Conservation (phyloP, 1,284 basidiomycete genomes). For the Hemileia vastatrix region DNA sequence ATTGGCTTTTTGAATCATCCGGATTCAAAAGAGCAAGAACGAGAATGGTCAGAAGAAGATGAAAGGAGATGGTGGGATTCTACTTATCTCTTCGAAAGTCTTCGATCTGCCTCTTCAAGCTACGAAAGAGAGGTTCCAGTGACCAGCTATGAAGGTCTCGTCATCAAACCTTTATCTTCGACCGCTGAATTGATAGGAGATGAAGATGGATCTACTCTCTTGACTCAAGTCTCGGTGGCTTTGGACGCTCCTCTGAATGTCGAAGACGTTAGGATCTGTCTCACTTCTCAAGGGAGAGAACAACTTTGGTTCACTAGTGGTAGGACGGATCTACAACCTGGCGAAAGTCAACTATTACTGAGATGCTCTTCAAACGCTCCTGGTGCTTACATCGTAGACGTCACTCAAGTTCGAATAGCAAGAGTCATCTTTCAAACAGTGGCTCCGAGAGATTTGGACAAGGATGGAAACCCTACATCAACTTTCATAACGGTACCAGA, state of each 20-base stretch:
- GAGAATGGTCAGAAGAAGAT: neutral
- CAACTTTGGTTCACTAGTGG: conserved; percentile 35
- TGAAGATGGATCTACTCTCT: conserved; percentile 32
- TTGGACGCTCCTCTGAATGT: conserved; percentile 28
- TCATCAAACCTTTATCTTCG: neutral
- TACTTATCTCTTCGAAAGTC: conserved; percentile 24
- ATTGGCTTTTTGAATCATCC: too few relatives aligned
- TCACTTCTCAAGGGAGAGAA: conserved; percentile 26
- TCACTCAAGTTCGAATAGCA: conserved; percentile 35
- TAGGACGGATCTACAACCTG: conserved; percentile 26
- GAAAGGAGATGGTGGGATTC: conserved; percentile 24
- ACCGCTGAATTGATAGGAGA: neutral
- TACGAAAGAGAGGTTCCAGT: conserved; percentile 33
- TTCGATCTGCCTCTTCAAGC: conserved; percentile 24
- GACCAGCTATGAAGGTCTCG: conserved; percentile 28
- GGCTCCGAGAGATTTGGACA: neutral
- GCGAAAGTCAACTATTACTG: conserved; percentile 27
- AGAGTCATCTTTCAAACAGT: conserved; percentile 30
- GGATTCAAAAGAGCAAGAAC: neutral
- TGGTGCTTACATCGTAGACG: conserved; percentile 36
- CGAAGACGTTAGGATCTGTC: conserved; percentile 35
- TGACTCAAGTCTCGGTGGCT: conserved; percentile 27
- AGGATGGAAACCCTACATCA: conserved; percentile 1
- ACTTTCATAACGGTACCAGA: conserved; percentile 30
- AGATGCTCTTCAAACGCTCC: conserved; percentile 29